Evolutionary conservation across 1,284 basidiomycete species (phyloP).

Genomic region (Austroboletus olivaceoglutinosus): DNA sequence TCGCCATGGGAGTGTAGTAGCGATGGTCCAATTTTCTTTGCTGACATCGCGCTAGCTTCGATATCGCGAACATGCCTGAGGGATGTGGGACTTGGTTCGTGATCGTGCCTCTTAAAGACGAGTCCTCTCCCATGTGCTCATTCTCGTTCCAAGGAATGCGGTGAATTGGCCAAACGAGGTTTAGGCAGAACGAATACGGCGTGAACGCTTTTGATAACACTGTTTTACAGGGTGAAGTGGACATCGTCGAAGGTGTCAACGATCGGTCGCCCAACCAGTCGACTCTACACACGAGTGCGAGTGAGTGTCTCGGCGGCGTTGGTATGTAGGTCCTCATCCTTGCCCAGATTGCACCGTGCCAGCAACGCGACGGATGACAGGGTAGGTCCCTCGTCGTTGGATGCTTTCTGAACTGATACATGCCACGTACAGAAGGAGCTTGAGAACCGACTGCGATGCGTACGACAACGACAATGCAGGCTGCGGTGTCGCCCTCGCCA

Average conservation of each 20-base stretch:
- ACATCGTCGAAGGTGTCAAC: conserved; percentile 71
- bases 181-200: not conserved
- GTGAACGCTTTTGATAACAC: not conserved
- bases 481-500: conserved; percentile 54
- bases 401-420: not conserved
- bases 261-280: conserved; percentile 51
- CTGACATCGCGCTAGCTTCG: conserved; percentile 20
- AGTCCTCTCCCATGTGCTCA: not conserved
- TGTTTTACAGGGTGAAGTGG: conserved; percentile 47
- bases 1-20: conserved; percentile 27
- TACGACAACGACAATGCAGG: conserved; percentile 55
- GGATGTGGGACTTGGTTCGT: conserved; percentile 33
- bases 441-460: conserved; percentile 52
- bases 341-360: conserved; percentile 60
- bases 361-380: conserved; percentile 42
- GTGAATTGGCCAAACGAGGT: conserved; percentile 10
- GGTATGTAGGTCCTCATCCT: not conserved
- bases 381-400: conserved; percentile 35
- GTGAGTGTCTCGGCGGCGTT: conserved; percentile 6
- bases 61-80: conserved; percentile 37
- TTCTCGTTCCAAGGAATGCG: conserved; percentile 8
- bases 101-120: not conserved
- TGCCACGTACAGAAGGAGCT: conserved; percentile 31
- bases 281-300: conserved; percentile 59
- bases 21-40: not conserved